A percentile compares a stretch with the other conserved stretches of the same genome.
Conservation (phyloP, 179 eudicot genomes). For the Corrigiola litoralis region DNA sequence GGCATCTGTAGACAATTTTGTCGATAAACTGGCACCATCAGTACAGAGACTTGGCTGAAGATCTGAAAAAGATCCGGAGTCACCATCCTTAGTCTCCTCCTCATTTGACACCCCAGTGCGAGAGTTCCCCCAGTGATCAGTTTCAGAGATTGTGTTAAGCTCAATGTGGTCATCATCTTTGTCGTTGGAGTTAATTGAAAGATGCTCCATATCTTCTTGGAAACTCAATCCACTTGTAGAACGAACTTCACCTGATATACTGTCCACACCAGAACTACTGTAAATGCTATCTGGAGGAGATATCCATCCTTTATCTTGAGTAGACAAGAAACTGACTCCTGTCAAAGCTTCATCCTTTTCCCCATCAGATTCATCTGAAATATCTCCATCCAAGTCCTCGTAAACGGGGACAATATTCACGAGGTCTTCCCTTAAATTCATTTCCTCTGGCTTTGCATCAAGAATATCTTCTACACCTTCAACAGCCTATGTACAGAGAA, state of each 20-base stretch:
- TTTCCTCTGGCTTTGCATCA: conserved; percentile 60
- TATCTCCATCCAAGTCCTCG: conserved; percentile 39
- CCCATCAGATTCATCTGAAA: conserved; percentile 35
- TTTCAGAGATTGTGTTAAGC: conserved; percentile 22
- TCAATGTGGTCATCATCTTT: conserved; percentile 27
- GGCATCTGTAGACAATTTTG: conserved; percentile 22
- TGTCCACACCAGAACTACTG: conserved; percentile 53
- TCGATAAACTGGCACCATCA: conserved; percentile 24
- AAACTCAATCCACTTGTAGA: conserved; percentile 43
- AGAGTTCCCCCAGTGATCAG: conserved; percentile 22
- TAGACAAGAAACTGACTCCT: conserved; percentile 30
- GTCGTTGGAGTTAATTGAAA: conserved; percentile 27
- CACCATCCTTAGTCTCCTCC: conserved; percentile 28
- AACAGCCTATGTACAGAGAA: conserved; percentile 56
- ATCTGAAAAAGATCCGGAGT: conserved; percentile 20
- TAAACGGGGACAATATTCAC: conserved; percentile 36
- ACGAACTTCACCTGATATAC: conserved; percentile 43
- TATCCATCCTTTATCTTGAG: conserved; percentile 74
- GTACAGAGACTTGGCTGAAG: conserved; percentile 15
- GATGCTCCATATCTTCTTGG: conserved; percentile 37
- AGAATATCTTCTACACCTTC: conserved; percentile 84
- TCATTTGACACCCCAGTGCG: conserved; percentile 24
- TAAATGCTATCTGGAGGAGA: conserved; percentile 86
- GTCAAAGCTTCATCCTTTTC: conserved; percentile 35
- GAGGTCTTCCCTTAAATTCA: conserved; percentile 43